Conservation (phyloP, 2,329 filamentous ascomycete genomes). For the Talaromyces sp. region DNA sequence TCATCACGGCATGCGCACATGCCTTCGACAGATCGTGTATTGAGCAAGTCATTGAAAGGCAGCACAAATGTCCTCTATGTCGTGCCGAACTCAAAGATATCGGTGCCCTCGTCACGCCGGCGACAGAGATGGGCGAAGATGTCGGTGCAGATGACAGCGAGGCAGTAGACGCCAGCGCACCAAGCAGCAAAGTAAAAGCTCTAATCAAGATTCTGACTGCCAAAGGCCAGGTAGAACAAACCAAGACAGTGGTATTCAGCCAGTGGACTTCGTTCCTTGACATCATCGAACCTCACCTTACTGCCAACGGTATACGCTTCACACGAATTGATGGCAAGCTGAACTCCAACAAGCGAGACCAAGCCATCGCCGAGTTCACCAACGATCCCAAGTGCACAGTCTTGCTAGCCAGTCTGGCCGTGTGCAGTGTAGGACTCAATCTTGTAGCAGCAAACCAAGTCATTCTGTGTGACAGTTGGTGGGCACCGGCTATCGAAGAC, state of each 20-base stretch:
- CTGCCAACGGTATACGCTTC: constrained; percentile 58
- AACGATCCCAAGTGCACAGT: constrained; percentile 65
- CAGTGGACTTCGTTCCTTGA: constrained; percentile 79
- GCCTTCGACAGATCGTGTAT: constrained; percentile 74
- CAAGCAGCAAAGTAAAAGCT: constrained; percentile 79
- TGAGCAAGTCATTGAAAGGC: constrained; percentile 65
- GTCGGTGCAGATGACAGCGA: constrained; percentile 53
- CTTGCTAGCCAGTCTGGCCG: constrained; percentile 75
- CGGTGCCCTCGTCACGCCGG: constrained; percentile 63
- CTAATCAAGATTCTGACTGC: constrained; percentile 71
- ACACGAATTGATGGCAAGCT: constrained; percentile 79
- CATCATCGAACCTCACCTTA: constrained; percentile 66
- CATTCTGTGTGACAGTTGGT: constrained; percentile 81
- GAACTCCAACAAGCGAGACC: constrained; percentile 65
- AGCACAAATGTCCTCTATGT: constrained; percentile 82
- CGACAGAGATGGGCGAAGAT: constrained; percentile 53
- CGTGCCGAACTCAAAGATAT: constrained; percentile 62
- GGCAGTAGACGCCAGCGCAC: constrained; percentile 59
- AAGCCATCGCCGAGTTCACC: constrained; percentile 64
- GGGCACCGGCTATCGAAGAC: constrained; percentile 89
- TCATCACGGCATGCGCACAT: constrained; percentile 84
- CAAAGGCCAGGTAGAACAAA: constrained; percentile 58
- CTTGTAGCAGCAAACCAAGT: constrained; percentile 83
- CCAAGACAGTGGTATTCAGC: constrained; percentile 78
- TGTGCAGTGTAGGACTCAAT: constrained; percentile 82